A percentile compares a stretch with the other conserved stretches of the same genome.
Conservation (phyloP, 257 asterid genomes). For the Solanum ahanhuiri region DNA sequence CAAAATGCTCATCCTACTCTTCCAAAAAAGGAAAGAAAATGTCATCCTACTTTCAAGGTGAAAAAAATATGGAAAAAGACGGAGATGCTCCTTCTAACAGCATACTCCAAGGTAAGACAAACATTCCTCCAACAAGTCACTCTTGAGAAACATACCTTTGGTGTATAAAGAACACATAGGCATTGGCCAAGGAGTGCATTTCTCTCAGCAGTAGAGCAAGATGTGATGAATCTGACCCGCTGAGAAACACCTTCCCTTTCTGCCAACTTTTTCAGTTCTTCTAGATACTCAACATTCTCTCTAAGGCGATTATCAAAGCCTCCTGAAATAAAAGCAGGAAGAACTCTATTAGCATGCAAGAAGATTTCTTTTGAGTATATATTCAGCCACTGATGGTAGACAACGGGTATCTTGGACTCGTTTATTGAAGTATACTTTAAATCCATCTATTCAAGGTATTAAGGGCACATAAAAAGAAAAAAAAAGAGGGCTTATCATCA, state of each 20-base stretch:
- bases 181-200: constrained; percentile 66
- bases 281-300: constrained; percentile 85
- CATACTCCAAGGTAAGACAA: background rate
- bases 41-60: background rate
- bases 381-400: background rate
- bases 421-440: background rate
- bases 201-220: constrained; percentile 82
- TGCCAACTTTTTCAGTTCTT: constrained; percentile 68
- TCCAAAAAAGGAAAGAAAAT: background rate
- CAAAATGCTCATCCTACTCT: constrained; percentile 84
- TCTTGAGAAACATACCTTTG: constrained; percentile 36
- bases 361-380: background rate
- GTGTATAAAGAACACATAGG: constrained; percentile 79
- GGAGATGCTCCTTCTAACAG: background rate
- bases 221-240: constrained; percentile 58
- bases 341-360: background rate
- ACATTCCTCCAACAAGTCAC: background rate
- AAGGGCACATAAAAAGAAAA: background rate
- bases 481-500: background rate
- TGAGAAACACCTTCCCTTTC: constrained; percentile 54
- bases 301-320: constrained; percentile 82
- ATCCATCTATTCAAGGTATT: background rate
- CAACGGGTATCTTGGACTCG: background rate
- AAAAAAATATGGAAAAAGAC: background rate
- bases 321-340: constrained; percentile 30